Evolutionary conservation across 768 basidiomycete genomes (phyloP).

Genomic region (Xerocomellus dryophilus): DNA sequence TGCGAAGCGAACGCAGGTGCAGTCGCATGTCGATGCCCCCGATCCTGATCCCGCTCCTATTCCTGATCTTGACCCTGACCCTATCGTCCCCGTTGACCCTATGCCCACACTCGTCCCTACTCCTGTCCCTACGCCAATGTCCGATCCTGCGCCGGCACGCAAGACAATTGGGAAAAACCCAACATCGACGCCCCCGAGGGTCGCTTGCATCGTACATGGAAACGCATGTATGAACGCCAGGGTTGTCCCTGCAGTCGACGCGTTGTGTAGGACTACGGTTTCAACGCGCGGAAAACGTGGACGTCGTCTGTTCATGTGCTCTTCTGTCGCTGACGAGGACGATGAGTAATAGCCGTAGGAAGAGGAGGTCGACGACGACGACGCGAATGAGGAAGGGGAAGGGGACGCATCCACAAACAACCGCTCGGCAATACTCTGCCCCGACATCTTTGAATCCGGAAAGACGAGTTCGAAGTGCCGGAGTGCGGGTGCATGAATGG

Average conservation of each 20-base stretch:
- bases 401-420: slow-evolving; percentile 18
- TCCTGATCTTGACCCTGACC: background rate
- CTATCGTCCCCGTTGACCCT: background rate
- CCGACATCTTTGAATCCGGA: slow-evolving; percentile 28
- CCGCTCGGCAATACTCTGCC: slow-evolving; percentile 26
- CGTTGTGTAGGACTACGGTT: slow-evolving; percentile 27
- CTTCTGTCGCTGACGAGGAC: background rate
- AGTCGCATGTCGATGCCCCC: background rate
- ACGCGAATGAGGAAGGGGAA: background rate
- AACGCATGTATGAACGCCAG: slow-evolving; percentile 28
- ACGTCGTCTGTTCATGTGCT: slow-evolving; percentile 7
- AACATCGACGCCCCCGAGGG: slow-evolving; percentile 26
- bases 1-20: slow-evolving; percentile 4
- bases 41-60: background rate
- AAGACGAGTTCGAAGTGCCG: slow-evolving; percentile 34
- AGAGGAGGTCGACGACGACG: background rate
- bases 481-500: slow-evolving; percentile 27
- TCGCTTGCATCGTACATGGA: slow-evolving; percentile 18
- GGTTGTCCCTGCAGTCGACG: slow-evolving; percentile 22
- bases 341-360: background rate
- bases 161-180: slow-evolving; percentile 23
- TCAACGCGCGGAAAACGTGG: slow-evolving; percentile 29
- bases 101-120: background rate
- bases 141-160: slow-evolving; percentile 5
- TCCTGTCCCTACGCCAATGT: background rate